Percentiles rank a stretch among this genome's conserved stretches.
Evolutionary conservation across 441 rosid genomes (phyloP).

Genomic region (Raphanus hybrid): DNA sequence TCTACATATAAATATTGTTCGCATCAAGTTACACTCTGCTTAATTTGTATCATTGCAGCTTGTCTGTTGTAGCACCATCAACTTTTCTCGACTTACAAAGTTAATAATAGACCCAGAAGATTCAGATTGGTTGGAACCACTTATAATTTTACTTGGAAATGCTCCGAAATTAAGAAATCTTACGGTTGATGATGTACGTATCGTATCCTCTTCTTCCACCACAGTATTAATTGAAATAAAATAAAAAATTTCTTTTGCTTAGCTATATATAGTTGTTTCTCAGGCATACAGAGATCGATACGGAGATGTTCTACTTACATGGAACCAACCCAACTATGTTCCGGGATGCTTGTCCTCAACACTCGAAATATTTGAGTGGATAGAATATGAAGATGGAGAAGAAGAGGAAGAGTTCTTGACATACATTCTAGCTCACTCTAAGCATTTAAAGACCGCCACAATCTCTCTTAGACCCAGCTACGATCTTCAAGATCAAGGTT

Average conservation of each 20-base stretch:
- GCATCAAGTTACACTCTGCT: neutral
- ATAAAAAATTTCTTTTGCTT: neutral
- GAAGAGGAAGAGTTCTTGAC: neutral
- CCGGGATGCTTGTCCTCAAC: neutral
- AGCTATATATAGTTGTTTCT: neutral
- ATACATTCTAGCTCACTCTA: conserved; percentile 1
- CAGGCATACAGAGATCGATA: neutral
- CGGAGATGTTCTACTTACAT: neutral
- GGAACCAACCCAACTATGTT: neutral
- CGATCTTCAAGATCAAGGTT: neutral
- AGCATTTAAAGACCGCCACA: neutral
- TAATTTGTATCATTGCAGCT: neutral
- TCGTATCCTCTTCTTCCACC: neutral
- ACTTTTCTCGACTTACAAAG: neutral
- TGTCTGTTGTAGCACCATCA: neutral
- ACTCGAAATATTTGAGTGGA: neutral
- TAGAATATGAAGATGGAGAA: neutral
- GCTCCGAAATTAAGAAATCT: neutral
- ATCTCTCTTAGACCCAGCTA: neutral
- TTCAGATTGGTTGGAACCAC: neutral
- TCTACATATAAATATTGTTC: neutral
- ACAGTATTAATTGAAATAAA: neutral
- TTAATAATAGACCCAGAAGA: neutral
- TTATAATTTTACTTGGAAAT: neutral
- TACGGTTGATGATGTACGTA: neutral